Conservation (phyloP, 2,329 filamentous ascomycete species). For the Fusarium nodosum region DNA sequence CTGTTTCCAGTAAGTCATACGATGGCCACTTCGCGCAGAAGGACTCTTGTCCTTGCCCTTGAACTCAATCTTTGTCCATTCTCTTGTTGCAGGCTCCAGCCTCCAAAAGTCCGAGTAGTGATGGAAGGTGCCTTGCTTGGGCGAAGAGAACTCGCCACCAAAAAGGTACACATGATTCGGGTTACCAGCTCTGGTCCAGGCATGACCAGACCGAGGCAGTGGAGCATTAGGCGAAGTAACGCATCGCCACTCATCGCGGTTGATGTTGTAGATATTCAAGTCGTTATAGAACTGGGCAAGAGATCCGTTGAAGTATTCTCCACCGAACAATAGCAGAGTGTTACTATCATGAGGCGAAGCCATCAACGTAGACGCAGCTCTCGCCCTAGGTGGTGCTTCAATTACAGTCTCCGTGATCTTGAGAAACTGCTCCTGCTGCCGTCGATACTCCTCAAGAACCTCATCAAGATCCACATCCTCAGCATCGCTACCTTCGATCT, state of each 20-base stretch:
- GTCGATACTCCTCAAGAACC: constrained; percentile 92
- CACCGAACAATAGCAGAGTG: constrained; percentile 91
- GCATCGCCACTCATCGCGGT: constrained; percentile 89
- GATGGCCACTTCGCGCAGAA: constrained; percentile 88
- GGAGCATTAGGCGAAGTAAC: constrained; percentile 93
- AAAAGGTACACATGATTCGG: constrained; percentile 89
- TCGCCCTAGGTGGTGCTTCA: constrained; percentile 79
- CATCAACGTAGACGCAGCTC: constrained; percentile 84
- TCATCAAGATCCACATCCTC: constrained; percentile 95
- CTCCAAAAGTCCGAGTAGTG: constrained; percentile 99
- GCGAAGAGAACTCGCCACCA: constrained; percentile 95
- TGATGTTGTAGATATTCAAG: constrained; percentile 79
- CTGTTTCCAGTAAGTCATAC: constrained; percentile 97
- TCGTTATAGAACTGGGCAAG: constrained; percentile 80
- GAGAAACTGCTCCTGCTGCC: constrained; percentile 92
- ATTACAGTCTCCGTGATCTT: constrained; percentile 88
- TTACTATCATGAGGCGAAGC: constrained; percentile 88
- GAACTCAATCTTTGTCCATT: constrained; percentile 91
- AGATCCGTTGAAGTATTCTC: constrained; percentile 95
- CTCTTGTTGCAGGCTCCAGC: constrained; percentile 83
- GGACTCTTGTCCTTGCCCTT: constrained; percentile 83
- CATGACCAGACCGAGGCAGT: constrained; percentile 90
- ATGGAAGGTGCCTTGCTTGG: constrained; percentile 98
- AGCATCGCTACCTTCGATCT: constrained; percentile 84
- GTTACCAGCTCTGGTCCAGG: constrained; percentile 92